phyloP scores from a whole-genome alignment of 2,329 filamentous ascomycete species.

The Cladosporium austrohemisphaericum region DNA sequence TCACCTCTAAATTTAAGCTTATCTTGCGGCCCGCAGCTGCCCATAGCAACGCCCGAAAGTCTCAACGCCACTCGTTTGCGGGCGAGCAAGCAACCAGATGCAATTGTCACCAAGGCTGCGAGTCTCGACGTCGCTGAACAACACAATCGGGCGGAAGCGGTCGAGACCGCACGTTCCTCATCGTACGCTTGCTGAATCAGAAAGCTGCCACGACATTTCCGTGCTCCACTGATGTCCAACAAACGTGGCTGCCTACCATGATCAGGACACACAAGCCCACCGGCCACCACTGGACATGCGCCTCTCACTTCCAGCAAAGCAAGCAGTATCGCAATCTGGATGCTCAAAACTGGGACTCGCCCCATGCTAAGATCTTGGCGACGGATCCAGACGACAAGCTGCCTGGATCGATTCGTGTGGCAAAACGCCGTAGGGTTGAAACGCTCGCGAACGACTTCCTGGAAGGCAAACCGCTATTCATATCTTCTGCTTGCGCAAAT shows the following conservation, averaged over 20 bases:
- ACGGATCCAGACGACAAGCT: slow-evolving; percentile 57
- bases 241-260: slow-evolving; percentile 20
- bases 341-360: slow-evolving; percentile 22
- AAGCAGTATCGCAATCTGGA: slow-evolving; percentile 26
- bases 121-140: too few relatives aligned
- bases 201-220: too few relatives aligned
- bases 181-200: too few relatives aligned
- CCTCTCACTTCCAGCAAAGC: slow-evolving; percentile 30
- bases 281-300: slow-evolving; percentile 29
- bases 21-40: too few relatives aligned
- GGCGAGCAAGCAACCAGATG: too few relatives aligned
- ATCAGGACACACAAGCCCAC: slow-evolving; percentile 29
- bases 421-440: slow-evolving; percentile 57
- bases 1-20: too few relatives aligned
- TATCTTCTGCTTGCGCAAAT: slow-evolving; percentile 52
- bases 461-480: slow-evolving; percentile 51
- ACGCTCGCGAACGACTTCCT: slow-evolving; percentile 57
- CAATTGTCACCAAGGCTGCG: too few relatives aligned
- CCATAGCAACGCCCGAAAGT: slow-evolving; percentile 5
- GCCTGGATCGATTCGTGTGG: slow-evolving; percentile 46
- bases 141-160: not conserved
- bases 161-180: not conserved
- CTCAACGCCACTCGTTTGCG: slow-evolving; percentile 4
- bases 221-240: too few relatives aligned
- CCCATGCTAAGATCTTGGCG: slow-evolving; percentile 44